Conservation (phyloP, 257 asterid genomes). For the Nicotiana sylvestris region DNA sequence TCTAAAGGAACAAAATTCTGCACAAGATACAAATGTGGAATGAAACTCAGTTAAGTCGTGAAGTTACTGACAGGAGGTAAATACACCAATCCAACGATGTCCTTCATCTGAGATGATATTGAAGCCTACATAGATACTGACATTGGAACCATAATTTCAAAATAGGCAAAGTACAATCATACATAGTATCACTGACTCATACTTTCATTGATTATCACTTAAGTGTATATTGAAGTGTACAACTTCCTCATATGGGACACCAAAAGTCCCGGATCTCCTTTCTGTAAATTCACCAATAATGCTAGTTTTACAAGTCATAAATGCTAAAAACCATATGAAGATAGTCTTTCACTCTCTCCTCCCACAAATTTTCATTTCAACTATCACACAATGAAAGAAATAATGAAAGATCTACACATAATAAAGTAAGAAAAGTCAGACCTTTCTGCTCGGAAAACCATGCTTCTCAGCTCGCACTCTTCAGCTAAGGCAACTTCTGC, state of each 20-base stretch:
- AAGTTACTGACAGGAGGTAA: background rate
- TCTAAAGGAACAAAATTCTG: background rate
- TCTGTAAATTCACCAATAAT: background rate
- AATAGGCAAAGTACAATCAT: background rate
- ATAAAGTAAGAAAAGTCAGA: constrained; percentile 21
- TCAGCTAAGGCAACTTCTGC: constrained; percentile 83
- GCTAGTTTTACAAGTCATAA: background rate
- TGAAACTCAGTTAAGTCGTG: background rate
- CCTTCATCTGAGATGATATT: background rate
- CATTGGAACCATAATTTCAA: background rate
- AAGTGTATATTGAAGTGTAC: background rate
- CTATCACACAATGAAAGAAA: background rate
- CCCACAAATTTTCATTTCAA: background rate
- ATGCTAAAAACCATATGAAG: background rate
- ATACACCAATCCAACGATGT: background rate
- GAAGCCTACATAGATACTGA: background rate
- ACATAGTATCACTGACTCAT: background rate
- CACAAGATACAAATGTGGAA: background rate
- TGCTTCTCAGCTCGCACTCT: constrained; percentile 73
- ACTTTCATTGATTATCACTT: background rate
- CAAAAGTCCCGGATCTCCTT: background rate
- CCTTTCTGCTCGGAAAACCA: constrained; percentile 82
- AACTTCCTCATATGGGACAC: background rate
- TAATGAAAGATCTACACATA: background rate
- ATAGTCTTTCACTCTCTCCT: background rate